These are phyloP conservation scores for Didymella glomerata DNA, from an alignment of 2,329 filamentous ascomycete genomes.

Conservation along the genomic window DNA sequence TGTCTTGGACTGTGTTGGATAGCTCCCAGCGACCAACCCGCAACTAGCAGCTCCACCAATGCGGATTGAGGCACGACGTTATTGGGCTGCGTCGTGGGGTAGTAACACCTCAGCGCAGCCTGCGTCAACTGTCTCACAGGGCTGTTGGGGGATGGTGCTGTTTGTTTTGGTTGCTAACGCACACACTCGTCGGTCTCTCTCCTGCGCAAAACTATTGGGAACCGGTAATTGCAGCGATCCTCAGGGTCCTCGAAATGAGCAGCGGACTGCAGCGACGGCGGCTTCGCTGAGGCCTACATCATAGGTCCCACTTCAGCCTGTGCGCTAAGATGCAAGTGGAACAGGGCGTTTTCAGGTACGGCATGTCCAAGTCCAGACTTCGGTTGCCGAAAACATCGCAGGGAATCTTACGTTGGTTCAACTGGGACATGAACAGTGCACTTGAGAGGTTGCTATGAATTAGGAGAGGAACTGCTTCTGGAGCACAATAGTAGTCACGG, in stretches of 20 bases:
- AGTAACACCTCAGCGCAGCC: slow-evolving; percentile 6
- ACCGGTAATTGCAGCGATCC: slow-evolving; percentile 1
- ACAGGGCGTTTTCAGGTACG: slow-evolving; percentile 19
- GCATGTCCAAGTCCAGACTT: slow-evolving; percentile 8
- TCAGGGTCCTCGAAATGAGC: slow-evolving; percentile 15
- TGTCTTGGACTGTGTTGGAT: slow-evolving; percentile 21
- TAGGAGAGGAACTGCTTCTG: not conserved
- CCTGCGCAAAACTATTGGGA: not conserved
- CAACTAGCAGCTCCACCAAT: slow-evolving; percentile 19
- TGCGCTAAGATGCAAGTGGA: slow-evolving; percentile 12
- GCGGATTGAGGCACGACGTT: slow-evolving; percentile 8
- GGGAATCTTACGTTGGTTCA: not conserved
- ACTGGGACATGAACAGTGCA: not conserved
- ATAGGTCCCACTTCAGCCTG: slow-evolving; percentile 12
- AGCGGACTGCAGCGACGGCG: slow-evolving; percentile 4
- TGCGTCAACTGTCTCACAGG: slow-evolving; percentile 18
- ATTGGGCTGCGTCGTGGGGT: slow-evolving; percentile 18
- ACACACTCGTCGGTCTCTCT: not conserved
- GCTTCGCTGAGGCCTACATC: slow-evolving; percentile 16
- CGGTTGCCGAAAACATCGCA: not conserved
- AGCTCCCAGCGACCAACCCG: slow-evolving; percentile 15
- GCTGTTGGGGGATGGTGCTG: not conserved
- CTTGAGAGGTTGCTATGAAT: not conserved
- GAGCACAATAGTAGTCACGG: not conserved
- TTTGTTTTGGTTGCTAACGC: not conserved